Percentiles rank a stretch among this genome's conserved stretches.
Evolutionary conservation across 2,329 filamentous ascomycete species (phyloP).

Genomic region (Curvularia sp.): DNA sequence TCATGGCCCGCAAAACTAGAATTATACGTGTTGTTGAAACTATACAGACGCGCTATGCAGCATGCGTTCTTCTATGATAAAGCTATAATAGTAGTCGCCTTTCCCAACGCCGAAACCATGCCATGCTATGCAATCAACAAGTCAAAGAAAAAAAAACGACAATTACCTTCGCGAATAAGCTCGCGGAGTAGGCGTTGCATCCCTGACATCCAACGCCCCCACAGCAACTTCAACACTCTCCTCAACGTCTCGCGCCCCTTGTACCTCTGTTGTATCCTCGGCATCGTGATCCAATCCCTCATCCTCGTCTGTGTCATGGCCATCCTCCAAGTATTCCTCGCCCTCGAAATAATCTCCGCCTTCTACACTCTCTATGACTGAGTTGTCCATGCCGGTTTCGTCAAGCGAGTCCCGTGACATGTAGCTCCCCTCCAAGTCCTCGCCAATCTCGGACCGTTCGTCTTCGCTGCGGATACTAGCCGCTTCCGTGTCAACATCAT

Average conservation of each 20-base stretch:
- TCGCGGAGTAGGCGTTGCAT: conserved; percentile 33
- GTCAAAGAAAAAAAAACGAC: not conserved
- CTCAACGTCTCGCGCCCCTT: conserved; percentile 15
- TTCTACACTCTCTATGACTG: conserved; percentile 60
- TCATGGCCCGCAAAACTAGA: not conserved
- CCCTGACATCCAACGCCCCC: conserved; percentile 25
- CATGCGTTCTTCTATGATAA: not conserved
- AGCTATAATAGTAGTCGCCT: not conserved
- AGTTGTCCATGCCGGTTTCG: conserved; percentile 55
- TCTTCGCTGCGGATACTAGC: conserved; percentile 59
- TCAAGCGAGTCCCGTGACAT: conserved; percentile 62
- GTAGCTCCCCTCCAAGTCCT: conserved; percentile 64
- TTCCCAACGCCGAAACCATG: conserved; percentile 23
- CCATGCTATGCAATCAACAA: conserved; percentile 25
- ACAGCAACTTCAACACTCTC: conserved; percentile 4
- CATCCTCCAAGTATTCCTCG: conserved; percentile 29
- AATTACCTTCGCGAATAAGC: conserved; percentile 22
- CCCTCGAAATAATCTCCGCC: conserved; percentile 42
- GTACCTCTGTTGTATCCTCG: conserved; percentile 27
- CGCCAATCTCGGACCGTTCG: conserved; percentile 55
- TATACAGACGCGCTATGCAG: not conserved
- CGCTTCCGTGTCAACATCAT: conserved; percentile 54
- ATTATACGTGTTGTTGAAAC: not conserved
- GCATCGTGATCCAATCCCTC: conserved; percentile 27
- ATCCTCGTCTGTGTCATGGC: conserved; percentile 29